Evolutionary conservation across 2,329 filamentous ascomycete species (phyloP).

Genomic region (Didymella sp.): DNA sequence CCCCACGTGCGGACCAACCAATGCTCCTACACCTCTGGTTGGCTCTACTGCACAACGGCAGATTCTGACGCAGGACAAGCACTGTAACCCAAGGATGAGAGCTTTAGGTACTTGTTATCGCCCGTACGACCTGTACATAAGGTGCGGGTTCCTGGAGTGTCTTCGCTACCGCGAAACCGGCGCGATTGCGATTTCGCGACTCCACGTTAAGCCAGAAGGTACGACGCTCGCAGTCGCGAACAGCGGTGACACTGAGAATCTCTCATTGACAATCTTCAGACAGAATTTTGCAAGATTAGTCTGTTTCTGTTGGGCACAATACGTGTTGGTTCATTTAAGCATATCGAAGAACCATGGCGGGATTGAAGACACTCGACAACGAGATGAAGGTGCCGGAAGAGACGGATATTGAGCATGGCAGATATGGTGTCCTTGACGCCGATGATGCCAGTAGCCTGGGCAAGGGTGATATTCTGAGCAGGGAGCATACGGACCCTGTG

Average conservation of each 20-base stretch:
- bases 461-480: conserved; percentile 62
- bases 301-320: background rate
- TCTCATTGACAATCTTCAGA: background rate
- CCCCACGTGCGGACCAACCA: conserved; percentile 9
- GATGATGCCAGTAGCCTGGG: conserved; percentile 24
- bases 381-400: conserved; percentile 17
- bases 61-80: conserved; percentile 14
- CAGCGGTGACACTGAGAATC: background rate
- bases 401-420: conserved; percentile 18
- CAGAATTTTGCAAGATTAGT: background rate
- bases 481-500: conserved; percentile 66
- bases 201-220: background rate
- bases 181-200: background rate
- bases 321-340: background rate
- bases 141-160: background rate
- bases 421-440: background rate
- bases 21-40: conserved; percentile 8
- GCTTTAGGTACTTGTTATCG: background rate
- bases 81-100: conserved; percentile 2
- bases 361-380: background rate
- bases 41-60: background rate
- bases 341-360: background rate
- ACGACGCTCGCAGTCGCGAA: background rate
- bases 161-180: conserved; percentile 4
- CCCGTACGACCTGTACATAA: conserved; percentile 6